Conservation (phyloP, 2,329 filamentous ascomycete genomes). For the Aureobasidium sp. region DNA sequence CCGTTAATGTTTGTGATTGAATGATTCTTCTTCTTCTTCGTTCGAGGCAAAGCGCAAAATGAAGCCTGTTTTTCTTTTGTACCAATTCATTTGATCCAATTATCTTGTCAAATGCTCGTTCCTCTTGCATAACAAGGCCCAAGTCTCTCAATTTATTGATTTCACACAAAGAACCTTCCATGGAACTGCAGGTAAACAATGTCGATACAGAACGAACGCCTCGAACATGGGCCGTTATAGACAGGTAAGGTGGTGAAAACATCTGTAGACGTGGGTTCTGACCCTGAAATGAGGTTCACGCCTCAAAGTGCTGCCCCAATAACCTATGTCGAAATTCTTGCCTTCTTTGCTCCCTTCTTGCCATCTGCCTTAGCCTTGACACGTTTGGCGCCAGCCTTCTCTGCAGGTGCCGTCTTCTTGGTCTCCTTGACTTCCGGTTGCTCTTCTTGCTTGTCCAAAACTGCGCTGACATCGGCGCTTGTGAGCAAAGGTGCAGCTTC, state of each 20-base stretch:
- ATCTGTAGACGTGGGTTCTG: slow-evolving; percentile 1
- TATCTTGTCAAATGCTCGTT: background rate
- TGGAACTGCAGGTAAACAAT: no score
- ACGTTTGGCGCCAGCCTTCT: slow-evolving; percentile 22
- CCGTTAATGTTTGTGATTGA: background rate
- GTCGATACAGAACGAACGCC: no score
- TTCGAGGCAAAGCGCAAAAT: background rate
- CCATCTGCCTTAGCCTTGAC: slow-evolving; percentile 26
- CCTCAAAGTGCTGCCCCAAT: background rate
- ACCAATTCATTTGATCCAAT: background rate
- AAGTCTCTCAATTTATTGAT: no score
- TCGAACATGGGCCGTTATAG: background rate
- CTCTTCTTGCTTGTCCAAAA: slow-evolving; percentile 21
- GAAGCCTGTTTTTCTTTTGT: background rate
- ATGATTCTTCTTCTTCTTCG: background rate
- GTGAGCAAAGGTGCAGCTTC: slow-evolving; percentile 25
- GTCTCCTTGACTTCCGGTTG: slow-evolving; percentile 20
- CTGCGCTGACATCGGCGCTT: slow-evolving; percentile 25
- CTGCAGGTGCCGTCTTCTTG: slow-evolving; percentile 20
- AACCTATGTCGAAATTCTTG: slow-evolving; percentile 15
- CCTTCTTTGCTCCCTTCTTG: slow-evolving; percentile 26
- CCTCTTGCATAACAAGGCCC: no score
- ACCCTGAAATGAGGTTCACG: slow-evolving; percentile 3
- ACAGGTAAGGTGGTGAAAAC: background rate
- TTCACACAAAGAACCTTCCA: background rate